Evolutionary conservation across 2,329 filamentous ascomycete species (phyloP).

Genomic region (Parastagonospora avenae): DNA sequence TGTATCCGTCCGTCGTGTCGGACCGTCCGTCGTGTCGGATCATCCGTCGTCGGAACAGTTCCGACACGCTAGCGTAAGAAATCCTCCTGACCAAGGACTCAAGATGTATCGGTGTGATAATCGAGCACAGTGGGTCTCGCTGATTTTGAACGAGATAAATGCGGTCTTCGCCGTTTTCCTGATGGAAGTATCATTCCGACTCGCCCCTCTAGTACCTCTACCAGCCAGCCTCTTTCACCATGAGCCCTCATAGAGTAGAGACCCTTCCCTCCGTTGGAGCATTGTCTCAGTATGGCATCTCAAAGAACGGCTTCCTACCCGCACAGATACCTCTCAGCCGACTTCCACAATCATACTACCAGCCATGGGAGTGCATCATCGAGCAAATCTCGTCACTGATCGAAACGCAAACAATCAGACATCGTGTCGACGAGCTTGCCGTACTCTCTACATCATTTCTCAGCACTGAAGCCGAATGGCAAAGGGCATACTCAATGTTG

Average conservation of each 20-base stretch:
- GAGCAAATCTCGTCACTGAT: conserved; percentile 78
- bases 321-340: conserved; percentile 71
- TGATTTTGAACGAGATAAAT: conserved; percentile 14
- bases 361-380: conserved; percentile 82
- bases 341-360: conserved; percentile 82
- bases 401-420: conserved; percentile 73
- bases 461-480: conserved; percentile 80
- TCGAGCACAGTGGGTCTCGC: conserved; percentile 1
- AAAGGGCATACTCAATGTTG: conserved; percentile 74
- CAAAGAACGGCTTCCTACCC: conserved; percentile 80
- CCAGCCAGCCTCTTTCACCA: conserved; percentile 11
- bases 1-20: not conserved
- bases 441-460: conserved; percentile 75
- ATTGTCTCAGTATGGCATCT: conserved; percentile 77
- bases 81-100: not conserved
- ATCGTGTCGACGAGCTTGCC: conserved; percentile 73
- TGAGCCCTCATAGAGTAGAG: conserved; percentile 37
- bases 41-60: not conserved
- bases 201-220: not conserved
- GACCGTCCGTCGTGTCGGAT: not conserved
- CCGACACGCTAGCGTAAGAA: not conserved
- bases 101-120: not conserved
- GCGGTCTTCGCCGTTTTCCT: conserved; percentile 17
- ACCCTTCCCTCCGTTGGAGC: conserved; percentile 27
- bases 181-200: conserved; percentile 7